Conservation (phyloP, 768 basidiomycete genomes). For the Tricholoma matsutake region DNA sequence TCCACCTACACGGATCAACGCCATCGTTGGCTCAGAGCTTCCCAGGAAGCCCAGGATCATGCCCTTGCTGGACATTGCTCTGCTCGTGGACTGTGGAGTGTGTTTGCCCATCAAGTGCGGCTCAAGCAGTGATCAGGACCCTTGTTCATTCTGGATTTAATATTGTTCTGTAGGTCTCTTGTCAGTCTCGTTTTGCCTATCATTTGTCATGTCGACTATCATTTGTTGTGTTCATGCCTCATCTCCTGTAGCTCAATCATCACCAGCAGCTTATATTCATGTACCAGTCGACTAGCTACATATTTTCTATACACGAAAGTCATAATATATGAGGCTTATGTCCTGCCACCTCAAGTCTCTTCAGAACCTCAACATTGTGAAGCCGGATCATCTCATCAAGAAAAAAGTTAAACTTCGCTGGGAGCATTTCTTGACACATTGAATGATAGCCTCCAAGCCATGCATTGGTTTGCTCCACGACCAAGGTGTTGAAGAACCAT, state of each 20-base stretch:
- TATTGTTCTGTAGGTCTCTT: too few relatives aligned
- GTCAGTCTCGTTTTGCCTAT: background rate
- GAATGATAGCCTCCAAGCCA: constrained; percentile 33
- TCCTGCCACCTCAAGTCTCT: constrained; percentile 14
- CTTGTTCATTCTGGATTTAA: too few relatives aligned
- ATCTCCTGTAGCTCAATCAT: too few relatives aligned
- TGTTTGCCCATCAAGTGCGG: too few relatives aligned
- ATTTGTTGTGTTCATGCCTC: background rate
- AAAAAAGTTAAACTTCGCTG: constrained; percentile 33
- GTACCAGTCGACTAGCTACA: too few relatives aligned
- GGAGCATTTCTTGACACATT: constrained; percentile 29
- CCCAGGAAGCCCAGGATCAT: constrained; percentile 17
- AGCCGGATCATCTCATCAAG: constrained; percentile 34
- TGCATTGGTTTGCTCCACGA: constrained; percentile 33
- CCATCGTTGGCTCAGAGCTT: background rate
- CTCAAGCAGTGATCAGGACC: too few relatives aligned
- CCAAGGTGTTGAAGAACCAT: constrained; percentile 31
- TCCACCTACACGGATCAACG: background rate
- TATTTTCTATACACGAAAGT: too few relatives aligned
- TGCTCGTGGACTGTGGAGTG: constrained; percentile 7
- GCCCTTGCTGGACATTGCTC: constrained; percentile 27
- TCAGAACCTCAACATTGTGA: constrained; percentile 19
- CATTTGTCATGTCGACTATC: too few relatives aligned
- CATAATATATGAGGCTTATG: constrained; percentile 10
- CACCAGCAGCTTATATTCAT: too few relatives aligned